phyloP scores from a whole-genome alignment of 441 rosid species.

The Mallotus japonicus region DNA sequence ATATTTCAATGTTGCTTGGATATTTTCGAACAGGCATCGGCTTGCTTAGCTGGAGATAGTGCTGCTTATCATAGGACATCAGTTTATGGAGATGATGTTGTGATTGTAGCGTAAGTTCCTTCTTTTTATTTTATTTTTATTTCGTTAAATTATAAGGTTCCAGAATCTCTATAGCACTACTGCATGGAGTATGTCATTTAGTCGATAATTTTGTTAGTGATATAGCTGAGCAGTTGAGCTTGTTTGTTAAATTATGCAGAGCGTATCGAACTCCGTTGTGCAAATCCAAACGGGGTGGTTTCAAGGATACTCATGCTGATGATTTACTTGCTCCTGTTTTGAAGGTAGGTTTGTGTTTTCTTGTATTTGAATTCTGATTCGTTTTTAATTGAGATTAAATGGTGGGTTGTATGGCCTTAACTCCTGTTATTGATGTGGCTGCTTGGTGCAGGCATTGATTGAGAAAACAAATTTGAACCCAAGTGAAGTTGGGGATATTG shows the following conservation, averaged over 20 bases:
- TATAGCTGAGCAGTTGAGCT: background rate
- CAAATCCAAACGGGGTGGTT: conserved; percentile 85
- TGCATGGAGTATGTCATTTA: no score
- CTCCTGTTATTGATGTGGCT: background rate
- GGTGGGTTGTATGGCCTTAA: background rate
- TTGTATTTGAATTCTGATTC: background rate
- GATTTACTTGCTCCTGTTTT: conserved; percentile 92
- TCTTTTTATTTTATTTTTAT: background rate
- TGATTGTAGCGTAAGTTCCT: conserved; percentile 78
- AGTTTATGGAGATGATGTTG: conserved; percentile 82
- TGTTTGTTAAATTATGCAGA: conserved; percentile 32
- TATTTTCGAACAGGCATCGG: conserved; percentile 52
- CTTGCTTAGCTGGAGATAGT: conserved; percentile 83
- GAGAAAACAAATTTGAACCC: conserved; percentile 83
- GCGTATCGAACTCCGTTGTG: conserved; percentile 88
- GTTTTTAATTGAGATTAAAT: background rate
- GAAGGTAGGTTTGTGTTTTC: conserved; percentile 42
- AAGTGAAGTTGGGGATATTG: conserved; percentile 92
- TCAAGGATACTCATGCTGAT: conserved; percentile 93
- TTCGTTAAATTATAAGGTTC: no score
- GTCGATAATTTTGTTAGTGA: background rate
- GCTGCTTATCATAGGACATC: conserved; percentile 81
- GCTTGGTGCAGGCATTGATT: conserved; percentile 62
- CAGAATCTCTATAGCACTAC: background rate
- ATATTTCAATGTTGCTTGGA: no score